Base-by-base conservation (phyloP, 768 basidiomycete species). In the Gyrodon lividus region DNA sequence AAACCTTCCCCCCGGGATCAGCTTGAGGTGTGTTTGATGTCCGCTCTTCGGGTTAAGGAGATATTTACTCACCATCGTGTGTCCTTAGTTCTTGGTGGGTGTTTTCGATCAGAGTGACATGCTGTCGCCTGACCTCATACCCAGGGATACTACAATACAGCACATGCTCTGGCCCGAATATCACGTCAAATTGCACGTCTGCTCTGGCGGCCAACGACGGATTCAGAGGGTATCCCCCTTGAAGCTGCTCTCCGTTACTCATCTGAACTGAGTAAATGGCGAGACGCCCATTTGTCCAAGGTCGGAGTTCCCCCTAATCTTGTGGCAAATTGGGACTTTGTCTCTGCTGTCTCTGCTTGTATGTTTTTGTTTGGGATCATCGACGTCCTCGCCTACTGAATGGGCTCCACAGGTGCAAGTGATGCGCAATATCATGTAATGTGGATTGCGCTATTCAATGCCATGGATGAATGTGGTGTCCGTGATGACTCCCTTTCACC, bases 401-500 rank as follows among this genome's bases (percentile, higher is more conserved):
- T 39, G 12, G 26, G 5, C 30, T 19, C 34, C 28, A 24, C 74
- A 73, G 88, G 88, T 58, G 87, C 88, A 17, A 90, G 87, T 62
- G 89, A 94, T 64, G 89, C 90, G 24, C 91, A 88, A 24, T 95
- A 89, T 65, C 93, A 97, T 70, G 82, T 88, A 59, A 87, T 95
- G 82, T 96, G 91, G 92, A 84, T 94, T 53, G 81, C 85, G 37
- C 69, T 93, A 4, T 87, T 89, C 68, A 83, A 78, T 55, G 92
- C 92, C 1, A 70, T 96, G 56, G 86, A 91, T 51, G 92, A 95
- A 51, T 92, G 81, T 62, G 92, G 92, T 10, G 76, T 96, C 51
- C 82, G 82, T 54, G 92, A 94, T 60, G 68, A 70, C 26, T 55
- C 65, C 38, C 43, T 65, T 8, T 59, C 65, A 2, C 65, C 67